Evolutionary conservation across 176 grass and related monocot genomes (phyloP), one percentile per base, ranked within the genome.

Genomic region (Cenchrus americanus): DNA sequence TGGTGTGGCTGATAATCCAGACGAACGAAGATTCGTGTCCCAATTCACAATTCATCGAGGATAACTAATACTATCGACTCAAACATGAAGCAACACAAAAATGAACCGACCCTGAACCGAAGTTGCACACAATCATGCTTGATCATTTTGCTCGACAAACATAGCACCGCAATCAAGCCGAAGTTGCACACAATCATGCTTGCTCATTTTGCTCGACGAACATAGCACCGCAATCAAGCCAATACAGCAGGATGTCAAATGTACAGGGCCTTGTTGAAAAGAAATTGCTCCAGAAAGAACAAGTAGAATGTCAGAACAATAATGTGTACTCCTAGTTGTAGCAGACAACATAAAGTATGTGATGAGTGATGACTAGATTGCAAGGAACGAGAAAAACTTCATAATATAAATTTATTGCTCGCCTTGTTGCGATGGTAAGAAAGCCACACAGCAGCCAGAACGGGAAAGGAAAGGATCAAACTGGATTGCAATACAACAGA

Each of bases 281-380:
- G 9, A 84, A 73, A 48, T 14, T 49, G 17, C 50, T 84, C 44
- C 54, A 47, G 3, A 64, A 54, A 79, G 11, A 68, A 59, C 48
- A 23, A 17, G 11, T 50, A 32, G 11, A 51, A 63, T 17, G 41
- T n/a, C 0, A 7, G 8, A 52, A 66, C 60, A 30, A 18, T 14
- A 19, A 64, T 11, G 27, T 30, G 27, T 30, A 30, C 27, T 30
- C 27, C 27, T 30, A 30, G 27, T 30, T 30, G 27, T 30, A 30
- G 27, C 27, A 30, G 27, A 30, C 27, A 30, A 30, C 27, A 30
- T 30, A 30, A 30, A 30, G 27, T 30, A 30, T 30, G 27, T 30
- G 27, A 30, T 30, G 27, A 30, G 27, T 30, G 27, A 30, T 30
- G 27, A 30, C 27, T 30, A 30, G 27, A 30, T 30, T 30, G 32